phyloP scores from a whole-genome alignment of 2,329 filamentous ascomycete genomes.

The Aspergillus hiratsukae region DNA sequence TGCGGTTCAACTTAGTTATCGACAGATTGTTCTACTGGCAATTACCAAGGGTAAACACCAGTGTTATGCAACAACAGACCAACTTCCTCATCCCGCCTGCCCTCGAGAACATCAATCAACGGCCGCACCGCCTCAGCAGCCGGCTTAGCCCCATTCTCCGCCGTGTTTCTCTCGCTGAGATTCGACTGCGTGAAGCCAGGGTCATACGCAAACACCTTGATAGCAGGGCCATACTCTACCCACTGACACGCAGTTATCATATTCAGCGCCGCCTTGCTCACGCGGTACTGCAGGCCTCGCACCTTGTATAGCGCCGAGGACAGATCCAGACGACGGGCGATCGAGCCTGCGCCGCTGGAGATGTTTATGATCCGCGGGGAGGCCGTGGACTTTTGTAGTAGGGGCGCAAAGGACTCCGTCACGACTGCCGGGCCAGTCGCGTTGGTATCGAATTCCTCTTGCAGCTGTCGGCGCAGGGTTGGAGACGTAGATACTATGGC shows the following conservation, averaged over 20 bases:
- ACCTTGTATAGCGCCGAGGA: slow-evolving; percentile 20
- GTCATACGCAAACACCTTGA: slow-evolving; percentile 10
- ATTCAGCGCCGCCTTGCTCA: slow-evolving; percentile 42
- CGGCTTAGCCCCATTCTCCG: slow-evolving; percentile 8
- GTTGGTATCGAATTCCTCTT: slow-evolving; percentile 31
- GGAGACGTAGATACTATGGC: not conserved
- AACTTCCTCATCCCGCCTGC: slow-evolving; percentile 9
- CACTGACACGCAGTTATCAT: slow-evolving; percentile 25
- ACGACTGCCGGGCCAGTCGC: slow-evolving; percentile 33
- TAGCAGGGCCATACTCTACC: slow-evolving; percentile 8
- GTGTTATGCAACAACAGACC: slow-evolving; percentile 10
- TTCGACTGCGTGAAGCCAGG: slow-evolving; percentile 10
- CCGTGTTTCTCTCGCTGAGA: slow-evolving; percentile 8
- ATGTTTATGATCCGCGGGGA: slow-evolving; percentile 29
- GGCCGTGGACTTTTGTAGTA: slow-evolving; percentile 21
- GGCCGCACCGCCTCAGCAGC: slow-evolving; percentile 7
- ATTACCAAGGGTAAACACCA: slow-evolving; percentile 9
- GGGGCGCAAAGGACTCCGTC: slow-evolving; percentile 27
- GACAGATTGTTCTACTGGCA: not conserved
- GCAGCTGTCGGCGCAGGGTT: slow-evolving; percentile 6
- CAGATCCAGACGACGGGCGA: slow-evolving; percentile 22
- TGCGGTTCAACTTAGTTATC: no score
- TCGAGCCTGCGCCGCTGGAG: slow-evolving; percentile 28
- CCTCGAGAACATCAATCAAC: slow-evolving; percentile 12
- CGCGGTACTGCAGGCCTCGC: slow-evolving; percentile 35